phyloP scores from a whole-genome alignment of 2,329 filamentous ascomycete species.

The Diaporthe sp. region DNA sequence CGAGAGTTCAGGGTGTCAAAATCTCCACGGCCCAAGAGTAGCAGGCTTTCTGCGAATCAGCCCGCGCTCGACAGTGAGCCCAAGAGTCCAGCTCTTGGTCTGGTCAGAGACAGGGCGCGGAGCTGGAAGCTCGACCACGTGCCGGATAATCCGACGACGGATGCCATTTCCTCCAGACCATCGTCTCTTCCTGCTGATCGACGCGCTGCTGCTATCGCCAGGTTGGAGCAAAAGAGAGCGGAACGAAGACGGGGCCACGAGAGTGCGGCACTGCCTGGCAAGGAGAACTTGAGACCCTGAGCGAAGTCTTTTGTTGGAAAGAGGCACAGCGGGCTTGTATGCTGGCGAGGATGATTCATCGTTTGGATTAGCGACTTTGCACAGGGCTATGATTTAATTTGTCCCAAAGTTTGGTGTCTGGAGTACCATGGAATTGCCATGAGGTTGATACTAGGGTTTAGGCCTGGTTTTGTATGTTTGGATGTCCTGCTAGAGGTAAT shows the following conservation, averaged over 20 bases:
- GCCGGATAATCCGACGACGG: background rate
- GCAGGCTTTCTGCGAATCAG: background rate
- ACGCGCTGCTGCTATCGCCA: constrained; percentile 67
- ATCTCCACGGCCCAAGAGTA: constrained; percentile 14
- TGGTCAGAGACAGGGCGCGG: constrained; percentile 16
- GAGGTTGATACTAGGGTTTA: constrained; percentile 1
- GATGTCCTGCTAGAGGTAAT: constrained; percentile 32
- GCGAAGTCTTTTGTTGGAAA: constrained; percentile 34
- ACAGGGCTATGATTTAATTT: constrained; percentile 32
- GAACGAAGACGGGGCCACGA: constrained; percentile 60
- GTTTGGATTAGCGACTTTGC: constrained; percentile 40
- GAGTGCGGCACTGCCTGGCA: constrained; percentile 54
- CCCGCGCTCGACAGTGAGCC: background rate
- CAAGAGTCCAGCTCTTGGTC: constrained; percentile 20
- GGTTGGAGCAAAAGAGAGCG: constrained; percentile 67
- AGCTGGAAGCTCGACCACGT: constrained; percentile 28
- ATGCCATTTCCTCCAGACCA: constrained; percentile 54
- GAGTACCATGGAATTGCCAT: constrained; percentile 39
- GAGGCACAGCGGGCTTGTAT: constrained; percentile 32
- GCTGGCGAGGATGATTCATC: constrained; percentile 30
- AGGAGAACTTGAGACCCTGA: constrained; percentile 66
- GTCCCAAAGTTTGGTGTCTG: constrained; percentile 41
- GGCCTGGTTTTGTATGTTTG: constrained; percentile 19
- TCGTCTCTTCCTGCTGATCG: constrained; percentile 64
- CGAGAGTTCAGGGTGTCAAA: constrained; percentile 28